Evolutionary conservation across 148 eudicot species (phyloP).

Genomic region (Camellia japonica): DNA sequence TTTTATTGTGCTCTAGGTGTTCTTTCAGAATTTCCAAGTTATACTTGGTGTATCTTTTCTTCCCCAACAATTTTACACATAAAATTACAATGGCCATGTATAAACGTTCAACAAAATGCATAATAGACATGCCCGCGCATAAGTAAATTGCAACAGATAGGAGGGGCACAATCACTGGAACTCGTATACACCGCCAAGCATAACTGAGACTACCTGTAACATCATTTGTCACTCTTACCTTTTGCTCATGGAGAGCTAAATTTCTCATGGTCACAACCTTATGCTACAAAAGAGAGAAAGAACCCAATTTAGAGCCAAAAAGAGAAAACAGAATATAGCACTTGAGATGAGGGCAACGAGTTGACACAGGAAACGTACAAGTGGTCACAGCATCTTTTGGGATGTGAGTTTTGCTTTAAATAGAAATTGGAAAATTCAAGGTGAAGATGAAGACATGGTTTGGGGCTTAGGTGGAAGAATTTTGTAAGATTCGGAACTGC

Average conservation of each 20-base stretch:
- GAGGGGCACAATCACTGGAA: constrained; percentile 33
- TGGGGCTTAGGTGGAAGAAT: constrained; percentile 28
- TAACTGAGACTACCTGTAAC: constrained; percentile 25
- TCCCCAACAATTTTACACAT: constrained; percentile 34
- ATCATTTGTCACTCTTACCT: constrained; percentile 18
- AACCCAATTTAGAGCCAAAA: background rate
- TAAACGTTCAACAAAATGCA: constrained; percentile 49
- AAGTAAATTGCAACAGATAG: constrained; percentile 33
- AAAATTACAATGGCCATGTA: constrained; percentile 49
- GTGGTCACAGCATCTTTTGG: constrained; percentile 6
- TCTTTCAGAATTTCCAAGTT: constrained; percentile 36
- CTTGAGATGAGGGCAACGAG: background rate
- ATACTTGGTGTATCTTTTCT: constrained; percentile 46
- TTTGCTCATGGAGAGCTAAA: constrained; percentile 16
- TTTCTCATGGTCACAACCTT: constrained; percentile 35
- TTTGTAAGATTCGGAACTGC: constrained; percentile 13
- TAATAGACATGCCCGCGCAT: constrained; percentile 46
- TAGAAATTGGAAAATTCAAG: constrained; percentile 9
- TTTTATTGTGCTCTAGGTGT: constrained; percentile 31
- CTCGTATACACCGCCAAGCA: constrained; percentile 35
- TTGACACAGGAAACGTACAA: constrained; percentile 6
- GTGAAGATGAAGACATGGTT: constrained; percentile 15
- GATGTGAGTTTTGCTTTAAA: constrained; percentile 23
- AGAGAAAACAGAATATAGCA: background rate
- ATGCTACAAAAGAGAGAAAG: background rate